Conservation (phyloP, 441 rosid genomes). For the Adansonia rubrostipa region DNA sequence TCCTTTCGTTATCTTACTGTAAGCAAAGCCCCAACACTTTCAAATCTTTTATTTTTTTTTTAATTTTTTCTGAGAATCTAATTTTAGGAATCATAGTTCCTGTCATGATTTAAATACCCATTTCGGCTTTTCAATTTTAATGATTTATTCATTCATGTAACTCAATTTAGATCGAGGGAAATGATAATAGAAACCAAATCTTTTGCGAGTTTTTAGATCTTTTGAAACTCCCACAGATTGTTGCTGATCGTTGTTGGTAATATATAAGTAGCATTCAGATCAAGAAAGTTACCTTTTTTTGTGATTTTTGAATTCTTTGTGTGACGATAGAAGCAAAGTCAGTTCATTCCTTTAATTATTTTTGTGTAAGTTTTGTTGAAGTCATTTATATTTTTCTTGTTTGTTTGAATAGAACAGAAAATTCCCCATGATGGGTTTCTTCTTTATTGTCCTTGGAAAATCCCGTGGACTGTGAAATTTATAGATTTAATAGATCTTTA, state of each 20-base stretch:
- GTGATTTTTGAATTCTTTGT: background rate
- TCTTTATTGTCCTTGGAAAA: background rate
- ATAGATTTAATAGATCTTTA: background rate
- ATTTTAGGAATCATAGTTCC: background rate
- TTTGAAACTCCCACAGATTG: background rate
- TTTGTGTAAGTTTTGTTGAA: background rate
- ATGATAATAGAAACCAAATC: background rate
- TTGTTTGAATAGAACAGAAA: background rate
- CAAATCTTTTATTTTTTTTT: background rate
- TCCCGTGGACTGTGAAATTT: background rate
- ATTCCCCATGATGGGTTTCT: background rate
- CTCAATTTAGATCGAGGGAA: background rate
- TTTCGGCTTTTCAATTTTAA: background rate
- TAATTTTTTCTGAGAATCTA: conserved; percentile 10
- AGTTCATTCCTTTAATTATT: background rate
- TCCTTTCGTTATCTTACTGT: conserved; percentile 92
- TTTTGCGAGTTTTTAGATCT: background rate
- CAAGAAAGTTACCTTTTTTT: background rate
- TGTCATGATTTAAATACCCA: background rate
- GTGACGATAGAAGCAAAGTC: background rate
- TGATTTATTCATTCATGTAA: background rate
- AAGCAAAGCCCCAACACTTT: conserved; percentile 27
- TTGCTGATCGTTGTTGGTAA: background rate
- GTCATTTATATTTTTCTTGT: background rate
- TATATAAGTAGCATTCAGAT: background rate